These are phyloP conservation scores for Scutellaria minor DNA, from an alignment of 257 asterid genomes.

Conservation along the genomic window DNA sequence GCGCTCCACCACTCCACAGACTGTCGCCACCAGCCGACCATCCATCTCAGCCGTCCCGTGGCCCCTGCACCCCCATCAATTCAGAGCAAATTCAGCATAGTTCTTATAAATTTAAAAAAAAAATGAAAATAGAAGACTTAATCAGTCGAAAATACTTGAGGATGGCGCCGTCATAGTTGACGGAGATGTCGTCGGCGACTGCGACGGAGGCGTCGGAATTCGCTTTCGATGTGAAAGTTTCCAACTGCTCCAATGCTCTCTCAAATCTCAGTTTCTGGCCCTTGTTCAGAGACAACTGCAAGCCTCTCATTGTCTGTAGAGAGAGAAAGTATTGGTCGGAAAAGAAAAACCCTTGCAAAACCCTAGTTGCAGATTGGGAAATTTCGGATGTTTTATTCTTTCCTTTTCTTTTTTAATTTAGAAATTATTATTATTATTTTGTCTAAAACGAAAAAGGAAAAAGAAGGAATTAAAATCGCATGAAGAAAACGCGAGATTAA, in stretches of 20 bases:
- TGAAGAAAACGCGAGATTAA: too few species aligned
- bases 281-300: conserved; percentile 65
- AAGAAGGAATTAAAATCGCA: too few species aligned
- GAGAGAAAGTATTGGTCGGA: not conserved
- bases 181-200: conserved; percentile 82
- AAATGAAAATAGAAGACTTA: not conserved
- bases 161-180: conserved; percentile 81
- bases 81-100: conserved; percentile 20
- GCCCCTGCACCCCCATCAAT: conserved; percentile 61
- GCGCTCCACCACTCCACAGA: conserved; percentile 95
- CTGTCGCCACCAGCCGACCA: conserved; percentile 72
- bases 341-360: conserved; percentile 43
- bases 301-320: conserved; percentile 59
- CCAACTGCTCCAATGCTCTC: conserved; percentile 64
- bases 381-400: too few species aligned
- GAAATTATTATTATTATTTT: too few species aligned
- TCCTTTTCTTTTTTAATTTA: too few species aligned
- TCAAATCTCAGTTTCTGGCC: conserved; percentile 73
- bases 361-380: conserved; percentile 31
- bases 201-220: conserved; percentile 82
- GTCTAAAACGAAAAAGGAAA: too few species aligned
- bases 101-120: conserved; percentile 2
- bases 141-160: conserved; percentile 60
- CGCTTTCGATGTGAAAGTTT: conserved; percentile 64
- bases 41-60: conserved; percentile 87